Evolutionary conservation across 257 asterid genomes (phyloP).

Genomic region (Solanum sejunctum): DNA sequence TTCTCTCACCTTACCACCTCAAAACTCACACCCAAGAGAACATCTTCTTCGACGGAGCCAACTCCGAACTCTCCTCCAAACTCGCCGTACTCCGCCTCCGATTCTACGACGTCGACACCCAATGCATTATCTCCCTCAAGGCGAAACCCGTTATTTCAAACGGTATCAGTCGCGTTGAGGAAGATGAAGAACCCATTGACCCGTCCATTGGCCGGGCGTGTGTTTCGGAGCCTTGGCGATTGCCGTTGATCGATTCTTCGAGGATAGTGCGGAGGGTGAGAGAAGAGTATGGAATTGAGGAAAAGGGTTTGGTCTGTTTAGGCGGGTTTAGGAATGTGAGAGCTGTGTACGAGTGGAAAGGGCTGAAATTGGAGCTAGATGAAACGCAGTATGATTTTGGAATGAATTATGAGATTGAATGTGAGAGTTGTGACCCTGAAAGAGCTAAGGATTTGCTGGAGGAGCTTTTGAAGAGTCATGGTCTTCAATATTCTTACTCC

Average conservation of each 20-base stretch:
- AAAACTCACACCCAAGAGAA: slow-evolving; percentile 67
- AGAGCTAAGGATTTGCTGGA: slow-evolving; percentile 43
- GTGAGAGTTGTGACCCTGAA: slow-evolving; percentile 80
- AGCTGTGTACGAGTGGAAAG: slow-evolving; percentile 70
- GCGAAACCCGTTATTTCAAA: slow-evolving; percentile 47
- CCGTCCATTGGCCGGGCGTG: slow-evolving; percentile 58
- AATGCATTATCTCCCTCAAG: slow-evolving; percentile 61
- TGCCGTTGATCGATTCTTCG: slow-evolving; percentile 32
- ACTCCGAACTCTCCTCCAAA: slow-evolving; percentile 55
- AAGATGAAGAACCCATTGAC: slow-evolving; percentile 71
- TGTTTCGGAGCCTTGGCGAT: slow-evolving; percentile 59
- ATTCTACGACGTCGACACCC: slow-evolving; percentile 77
- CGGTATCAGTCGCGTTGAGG: slow-evolving; percentile 74
- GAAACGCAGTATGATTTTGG: slow-evolving; percentile 68
- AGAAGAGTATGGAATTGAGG: slow-evolving; percentile 40
- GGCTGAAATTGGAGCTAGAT: slow-evolving; percentile 68
- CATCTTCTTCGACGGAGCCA: slow-evolving; percentile 72
- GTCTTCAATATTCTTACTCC: slow-evolving; percentile 47
- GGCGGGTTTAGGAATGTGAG: slow-evolving; percentile 85
- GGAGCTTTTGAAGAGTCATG: slow-evolving; percentile 40
- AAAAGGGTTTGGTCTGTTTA: slow-evolving; percentile 40
- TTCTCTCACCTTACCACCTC: slow-evolving; percentile 56
- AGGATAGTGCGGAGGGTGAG: slow-evolving; percentile 34
- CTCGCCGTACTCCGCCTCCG: slow-evolving; percentile 89
- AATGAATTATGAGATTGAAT: slow-evolving; percentile 62